Percentiles rank a stretch among this genome's conserved stretches.
Evolutionary conservation across 2,329 filamentous ascomycete genomes (phyloP).

Genomic region (Arthrobotrys megalospora): DNA sequence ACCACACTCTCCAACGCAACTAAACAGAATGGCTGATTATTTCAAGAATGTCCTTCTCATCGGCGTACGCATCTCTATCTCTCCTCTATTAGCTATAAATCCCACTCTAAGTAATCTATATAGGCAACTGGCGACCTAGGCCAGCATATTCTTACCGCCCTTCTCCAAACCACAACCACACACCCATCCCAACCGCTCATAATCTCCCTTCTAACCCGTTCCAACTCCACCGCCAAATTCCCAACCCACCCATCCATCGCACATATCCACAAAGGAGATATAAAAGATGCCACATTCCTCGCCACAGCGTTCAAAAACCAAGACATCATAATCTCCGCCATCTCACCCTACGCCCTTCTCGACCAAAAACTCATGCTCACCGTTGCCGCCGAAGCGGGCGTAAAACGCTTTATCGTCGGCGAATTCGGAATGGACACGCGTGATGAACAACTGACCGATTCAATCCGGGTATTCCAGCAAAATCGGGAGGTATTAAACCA

Average conservation of each 20-base stretch:
- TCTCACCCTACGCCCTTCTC: constrained; percentile 35
- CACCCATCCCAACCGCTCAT: constrained; percentile 27
- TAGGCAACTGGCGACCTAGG: constrained; percentile 38
- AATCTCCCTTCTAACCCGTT: constrained; percentile 32
- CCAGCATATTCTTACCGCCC: constrained; percentile 24
- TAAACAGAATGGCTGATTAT: constrained; percentile 12
- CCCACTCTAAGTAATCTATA: neutral
- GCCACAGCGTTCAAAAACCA: constrained; percentile 14
- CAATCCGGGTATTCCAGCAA: constrained; percentile 14
- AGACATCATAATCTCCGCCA: constrained; percentile 40
- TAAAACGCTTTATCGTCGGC: constrained; percentile 38
- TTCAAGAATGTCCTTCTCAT: constrained; percentile 33
- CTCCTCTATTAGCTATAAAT: neutral
- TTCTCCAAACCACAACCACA: constrained; percentile 20
- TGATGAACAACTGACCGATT: constrained; percentile 22
- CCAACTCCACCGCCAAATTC: constrained; percentile 13
- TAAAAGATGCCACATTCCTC: constrained; percentile 6
- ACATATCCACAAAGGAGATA: constrained; percentile 13
- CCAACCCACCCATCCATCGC: constrained; percentile 34
- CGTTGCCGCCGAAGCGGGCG: constrained; percentile 25
- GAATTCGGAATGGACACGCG: constrained; percentile 41
- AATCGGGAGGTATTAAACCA: constrained; percentile 19
- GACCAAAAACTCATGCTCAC: constrained; percentile 40
- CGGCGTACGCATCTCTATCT: constrained; percentile 9
- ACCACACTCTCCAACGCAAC: neutral